A percentile compares a stretch with the other conserved stretches of the same genome.
Evolutionary conservation across 1,139 yeast genomes (phyloP).

Genomic region (Pichia sp.): DNA sequence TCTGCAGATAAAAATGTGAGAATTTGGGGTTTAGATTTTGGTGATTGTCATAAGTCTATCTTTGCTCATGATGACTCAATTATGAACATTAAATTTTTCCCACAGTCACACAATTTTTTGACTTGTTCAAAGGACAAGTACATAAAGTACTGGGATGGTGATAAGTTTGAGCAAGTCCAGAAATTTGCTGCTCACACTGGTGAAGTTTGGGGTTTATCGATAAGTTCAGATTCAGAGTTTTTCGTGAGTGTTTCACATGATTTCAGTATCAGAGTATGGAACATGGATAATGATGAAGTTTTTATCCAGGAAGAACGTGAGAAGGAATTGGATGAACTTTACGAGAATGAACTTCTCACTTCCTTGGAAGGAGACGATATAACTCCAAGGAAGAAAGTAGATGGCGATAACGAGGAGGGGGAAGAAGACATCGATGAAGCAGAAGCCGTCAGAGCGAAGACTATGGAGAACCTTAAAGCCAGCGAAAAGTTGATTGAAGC

Average conservation of each 20-base stretch:
- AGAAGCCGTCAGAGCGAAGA: conserved; percentile 71
- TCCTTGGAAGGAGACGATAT: conserved; percentile 51
- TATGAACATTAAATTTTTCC: conserved; percentile 80
- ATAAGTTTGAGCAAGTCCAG: conserved; percentile 90
- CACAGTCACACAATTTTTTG: conserved; percentile 81
- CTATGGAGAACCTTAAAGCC: conserved; percentile 87
- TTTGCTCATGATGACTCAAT: conserved; percentile 97
- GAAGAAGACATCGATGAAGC: conserved; percentile 55
- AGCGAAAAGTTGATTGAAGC: conserved; percentile 95
- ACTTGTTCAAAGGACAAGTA: conserved; percentile 86
- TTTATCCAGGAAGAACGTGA: conserved; percentile 95
- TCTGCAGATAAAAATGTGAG: conserved; percentile 97
- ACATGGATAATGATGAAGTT: conserved; percentile 87
- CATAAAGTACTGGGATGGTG: conserved; percentile 97
- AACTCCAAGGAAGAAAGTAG: conserved; percentile 36
- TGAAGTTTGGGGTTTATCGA: conserved; percentile 88
- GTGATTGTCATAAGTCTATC: conserved; percentile 95
- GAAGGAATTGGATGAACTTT: conserved; percentile 87
- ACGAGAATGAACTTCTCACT: conserved; percentile 70
- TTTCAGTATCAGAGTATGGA: conserved; percentile 88
- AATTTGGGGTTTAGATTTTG: conserved; percentile 98
- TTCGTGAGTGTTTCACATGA: conserved; percentile 91
- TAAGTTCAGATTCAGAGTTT: conserved; percentile 66
- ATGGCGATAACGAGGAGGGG: conserved; percentile 38
- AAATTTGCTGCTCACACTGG: conserved; percentile 83